Base-by-base conservation (phyloP, 805 yeast genomes). In the Zygotorulaspora florentina region DNA sequence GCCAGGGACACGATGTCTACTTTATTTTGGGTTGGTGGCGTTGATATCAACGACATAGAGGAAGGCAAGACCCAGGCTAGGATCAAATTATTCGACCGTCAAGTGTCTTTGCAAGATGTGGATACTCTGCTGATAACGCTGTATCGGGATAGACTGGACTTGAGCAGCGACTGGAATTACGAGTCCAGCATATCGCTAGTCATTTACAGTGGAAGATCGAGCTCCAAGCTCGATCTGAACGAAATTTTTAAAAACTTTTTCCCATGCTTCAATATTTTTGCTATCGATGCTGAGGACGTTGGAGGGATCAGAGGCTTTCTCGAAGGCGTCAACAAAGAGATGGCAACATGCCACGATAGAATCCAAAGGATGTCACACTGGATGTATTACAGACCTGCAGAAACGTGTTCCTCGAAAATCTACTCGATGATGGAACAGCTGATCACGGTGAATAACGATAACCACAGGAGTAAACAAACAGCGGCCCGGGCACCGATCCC, bases 371-470 rank as follows among this genome's bases (percentile, higher is more conserved):
- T 58, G 50, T 46, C 58, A 18, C 59, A 59, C 38, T 64, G 68
- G 68, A 64, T 64, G 68, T 56, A 58, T 39, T 52, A 56, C 33
- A 31, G 45, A 8, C 38, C 38, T 5, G 29, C 42, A 17, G 38
- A 27, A 37, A 34, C 25, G 46, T 43, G 49, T 38, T 46, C 47
- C 37, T 46, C 53, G 13, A 58, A 53, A 41, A 50, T 63, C 12
- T 63, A 64, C 51, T 50, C 64, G 9, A 62, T 64, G 62, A 43
- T 58, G 26, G 34, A 52, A 16, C 68, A 63, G 45, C 50, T 60
- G 28, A 44, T 35, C 18, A 35, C 16, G 39, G 43, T 42, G 16
- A 16, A 16, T 10, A n/a, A 13, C 20, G 36, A 33, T 11, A n/a
- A 33, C 13, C 5, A n/a, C 13, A 33, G 20, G 11, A 33, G 12